A percentile compares a stretch with the other conserved stretches of the same genome.
These are phyloP conservation scores for Phytophthora pluvialis DNA, from an alignment of 352 stramenopile species.

Conservation along the genomic window DNA sequence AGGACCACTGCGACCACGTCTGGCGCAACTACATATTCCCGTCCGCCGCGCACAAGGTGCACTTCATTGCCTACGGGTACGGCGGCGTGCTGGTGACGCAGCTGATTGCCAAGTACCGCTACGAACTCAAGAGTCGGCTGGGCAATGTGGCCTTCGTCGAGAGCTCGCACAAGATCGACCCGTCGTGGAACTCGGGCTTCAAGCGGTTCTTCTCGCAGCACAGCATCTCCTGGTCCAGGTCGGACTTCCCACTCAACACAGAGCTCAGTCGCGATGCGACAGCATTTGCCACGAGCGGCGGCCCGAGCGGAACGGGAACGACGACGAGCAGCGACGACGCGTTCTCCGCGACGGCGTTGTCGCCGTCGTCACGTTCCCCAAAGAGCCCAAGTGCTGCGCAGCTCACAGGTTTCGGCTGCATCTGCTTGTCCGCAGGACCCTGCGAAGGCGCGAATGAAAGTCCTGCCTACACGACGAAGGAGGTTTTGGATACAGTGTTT, in stretches of 20 bases:
- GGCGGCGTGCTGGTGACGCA: constrained; percentile 80
- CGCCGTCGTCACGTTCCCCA: constrained; percentile 31
- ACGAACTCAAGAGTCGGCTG: constrained; percentile 81
- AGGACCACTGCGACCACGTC: constrained; percentile 90
- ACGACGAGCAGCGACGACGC: constrained; percentile 30
- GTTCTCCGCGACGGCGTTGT: constrained; percentile 25
- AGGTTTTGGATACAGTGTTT: constrained; percentile 82
- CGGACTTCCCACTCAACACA: constrained; percentile 67
- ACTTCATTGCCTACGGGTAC: constrained; percentile 91
- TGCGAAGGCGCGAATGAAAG: constrained; percentile 56
- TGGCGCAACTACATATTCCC: constrained; percentile 90
- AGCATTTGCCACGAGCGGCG: constrained; percentile 20
- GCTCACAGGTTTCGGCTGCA: constrained; percentile 64
- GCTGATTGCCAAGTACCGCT: constrained; percentile 81
- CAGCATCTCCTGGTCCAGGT: constrained; percentile 81
- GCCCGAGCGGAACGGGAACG: constrained; percentile 20
- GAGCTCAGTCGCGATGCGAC: constrained; percentile 50
- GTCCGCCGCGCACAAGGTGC: constrained; percentile 81
- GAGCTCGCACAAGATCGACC: constrained; percentile 82
- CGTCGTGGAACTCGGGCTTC: constrained; percentile 72
- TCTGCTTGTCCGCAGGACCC: constrained; percentile 80
- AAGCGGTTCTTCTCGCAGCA: constrained; percentile 85
- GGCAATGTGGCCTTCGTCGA: constrained; percentile 90
- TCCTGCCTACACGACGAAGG: constrained; percentile 73
- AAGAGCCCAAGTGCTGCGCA: constrained; percentile 46